phyloP scores from a whole-genome alignment of 2,329 filamentous ascomycete species.

The Aulographum hederae region DNA sequence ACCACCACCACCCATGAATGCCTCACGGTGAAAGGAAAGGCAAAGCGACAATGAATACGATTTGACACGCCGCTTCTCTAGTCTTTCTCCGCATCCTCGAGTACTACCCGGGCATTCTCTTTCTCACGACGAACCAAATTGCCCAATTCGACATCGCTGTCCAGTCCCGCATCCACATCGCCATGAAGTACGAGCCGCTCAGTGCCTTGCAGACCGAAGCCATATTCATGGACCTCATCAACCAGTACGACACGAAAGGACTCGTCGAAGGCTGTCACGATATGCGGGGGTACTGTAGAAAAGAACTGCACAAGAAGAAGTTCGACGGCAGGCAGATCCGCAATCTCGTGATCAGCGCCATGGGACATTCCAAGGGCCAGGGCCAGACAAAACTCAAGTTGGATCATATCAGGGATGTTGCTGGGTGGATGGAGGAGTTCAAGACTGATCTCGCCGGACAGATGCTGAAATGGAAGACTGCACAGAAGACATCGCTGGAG shows the following conservation, averaged over 20 bases:
- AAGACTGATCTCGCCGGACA: too few species aligned
- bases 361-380: neutral
- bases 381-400: too few species aligned
- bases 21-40: neutral
- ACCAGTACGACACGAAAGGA: neutral
- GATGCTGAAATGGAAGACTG: too few species aligned
- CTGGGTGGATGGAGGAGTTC: too few species aligned
- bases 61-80: too few species aligned
- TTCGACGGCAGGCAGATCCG: neutral
- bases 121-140: conserved; percentile 33
- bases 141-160: conserved; percentile 32
- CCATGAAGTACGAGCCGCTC: conserved; percentile 21
- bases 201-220: neutral
- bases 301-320: neutral
- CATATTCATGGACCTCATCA: neutral
- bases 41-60: too few species aligned
- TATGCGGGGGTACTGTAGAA: neutral
- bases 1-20: neutral
- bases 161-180: conserved; percentile 28
- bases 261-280: neutral
- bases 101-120: conserved; percentile 29
- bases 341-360: neutral
- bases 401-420: too few species aligned
- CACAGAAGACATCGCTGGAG: too few species aligned
- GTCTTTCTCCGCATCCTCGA: conserved; percentile 29